A percentile compares a stretch with the other conserved stretches of the same genome.
Conservation (phyloP, 441 rosid species). For the Mallotus repandus region DNA sequence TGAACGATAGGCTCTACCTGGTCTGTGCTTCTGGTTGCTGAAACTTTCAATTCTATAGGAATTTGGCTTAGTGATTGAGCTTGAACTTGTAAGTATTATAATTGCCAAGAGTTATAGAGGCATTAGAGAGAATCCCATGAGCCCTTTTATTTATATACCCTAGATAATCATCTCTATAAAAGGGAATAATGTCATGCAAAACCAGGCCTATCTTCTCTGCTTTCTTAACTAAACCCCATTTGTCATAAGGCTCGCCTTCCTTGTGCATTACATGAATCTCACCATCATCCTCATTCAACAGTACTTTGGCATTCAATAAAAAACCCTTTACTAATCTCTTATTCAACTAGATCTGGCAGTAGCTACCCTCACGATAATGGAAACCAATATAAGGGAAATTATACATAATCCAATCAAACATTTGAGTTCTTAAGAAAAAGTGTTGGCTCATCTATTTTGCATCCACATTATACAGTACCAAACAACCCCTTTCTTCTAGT, state of each 20-base stretch:
- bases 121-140: slow-evolving; percentile 25
- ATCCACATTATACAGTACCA: slow-evolving; percentile 36
- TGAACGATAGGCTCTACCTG: neutral
- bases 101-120: slow-evolving; percentile 27
- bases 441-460: slow-evolving; percentile 36
- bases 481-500: slow-evolving; percentile 32
- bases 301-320: slow-evolving; percentile 26
- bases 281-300: slow-evolving; percentile 24
- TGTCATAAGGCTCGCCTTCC: slow-evolving; percentile 35
- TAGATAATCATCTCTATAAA: slow-evolving; percentile 30
- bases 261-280: slow-evolving; percentile 43
- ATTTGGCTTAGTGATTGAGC: slow-evolving; percentile 12
- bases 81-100: slow-evolving; percentile 37
- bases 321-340: slow-evolving; percentile 37
- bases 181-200: slow-evolving; percentile 26
- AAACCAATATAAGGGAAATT: slow-evolving; percentile 47
- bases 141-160: slow-evolving; percentile 40
- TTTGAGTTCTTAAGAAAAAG: slow-evolving; percentile 32
- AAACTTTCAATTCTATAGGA: neutral
- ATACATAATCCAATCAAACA: slow-evolving; percentile 37
- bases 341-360: slow-evolving; percentile 41
- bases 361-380: slow-evolving; percentile 31
- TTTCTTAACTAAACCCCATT: slow-evolving; percentile 39
- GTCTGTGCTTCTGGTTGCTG: neutral
- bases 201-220: slow-evolving; percentile 35